These are phyloP conservation scores for Oligophagozyma castellii DNA, from an alignment of 1,139 yeast species.

Conservation along the genomic window DNA sequence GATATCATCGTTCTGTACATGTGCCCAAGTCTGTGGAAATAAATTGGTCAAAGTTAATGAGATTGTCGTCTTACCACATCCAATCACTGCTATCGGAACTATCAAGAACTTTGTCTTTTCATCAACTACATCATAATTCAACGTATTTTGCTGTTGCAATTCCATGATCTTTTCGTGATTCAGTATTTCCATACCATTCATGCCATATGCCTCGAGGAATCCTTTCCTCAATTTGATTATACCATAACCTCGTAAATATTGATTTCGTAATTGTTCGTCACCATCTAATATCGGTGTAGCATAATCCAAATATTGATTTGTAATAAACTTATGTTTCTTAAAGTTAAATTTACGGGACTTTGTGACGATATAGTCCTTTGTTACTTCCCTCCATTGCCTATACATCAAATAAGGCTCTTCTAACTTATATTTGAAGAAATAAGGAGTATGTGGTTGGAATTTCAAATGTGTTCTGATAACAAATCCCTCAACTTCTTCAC, in stretches of 20 bases:
- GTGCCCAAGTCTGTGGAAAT: constrained; percentile 49
- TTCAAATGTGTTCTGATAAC: constrained; percentile 50
- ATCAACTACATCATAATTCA: constrained; percentile 22
- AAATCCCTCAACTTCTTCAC: constrained; percentile 79
- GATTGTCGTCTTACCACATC: constrained; percentile 90
- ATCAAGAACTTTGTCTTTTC: constrained; percentile 40
- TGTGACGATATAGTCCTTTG: constrained; percentile 41
- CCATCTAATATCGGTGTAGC: constrained; percentile 39
- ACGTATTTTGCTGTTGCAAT: constrained; percentile 23
- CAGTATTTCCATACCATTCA: constrained; percentile 33
- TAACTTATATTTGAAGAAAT: constrained; percentile 85
- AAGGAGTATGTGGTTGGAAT: constrained; percentile 28
- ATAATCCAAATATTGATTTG: constrained; percentile 57
- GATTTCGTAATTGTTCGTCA: constrained; percentile 32
- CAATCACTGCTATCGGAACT: constrained; percentile 80
- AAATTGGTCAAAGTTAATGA: constrained; percentile 44
- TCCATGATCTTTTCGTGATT: constrained; percentile 26
- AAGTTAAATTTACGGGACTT: constrained; percentile 34
- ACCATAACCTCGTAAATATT: constrained; percentile 49
- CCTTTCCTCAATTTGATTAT: constrained; percentile 55
- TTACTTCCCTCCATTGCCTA: constrained; percentile 81
- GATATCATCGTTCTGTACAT: constrained; percentile 77
- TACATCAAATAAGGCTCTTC: constrained; percentile 90
- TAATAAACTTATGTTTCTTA: constrained; percentile 42
- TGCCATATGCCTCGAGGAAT: constrained; percentile 38